phyloP scores from a whole-genome alignment of 805 yeast genomes.

The Pichia californica region DNA sequence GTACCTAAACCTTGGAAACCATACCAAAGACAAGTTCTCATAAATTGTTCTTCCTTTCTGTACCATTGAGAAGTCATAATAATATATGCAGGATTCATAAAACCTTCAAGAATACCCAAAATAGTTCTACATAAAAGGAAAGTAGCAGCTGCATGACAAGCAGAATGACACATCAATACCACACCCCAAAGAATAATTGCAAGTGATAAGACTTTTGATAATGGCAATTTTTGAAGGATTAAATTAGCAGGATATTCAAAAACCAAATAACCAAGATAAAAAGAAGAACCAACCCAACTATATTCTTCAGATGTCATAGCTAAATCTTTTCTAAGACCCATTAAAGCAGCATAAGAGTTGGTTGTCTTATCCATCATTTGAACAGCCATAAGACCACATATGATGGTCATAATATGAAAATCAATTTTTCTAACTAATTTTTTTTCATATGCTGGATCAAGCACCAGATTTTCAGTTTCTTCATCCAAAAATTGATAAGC shows the following conservation, averaged over 20 bases:
- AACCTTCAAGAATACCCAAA: conserved; percentile 37
- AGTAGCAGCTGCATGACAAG: conserved; percentile 38
- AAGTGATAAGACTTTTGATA: conserved; percentile 30
- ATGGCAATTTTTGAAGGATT: conserved; percentile 34
- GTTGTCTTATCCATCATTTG: conserved; percentile 37
- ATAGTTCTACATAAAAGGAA: conserved; percentile 40
- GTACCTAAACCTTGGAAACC: conserved; percentile 38
- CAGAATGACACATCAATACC: conserved; percentile 39
- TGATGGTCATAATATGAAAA: conserved; percentile 27
- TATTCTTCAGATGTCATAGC: conserved; percentile 38
- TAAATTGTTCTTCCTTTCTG: conserved; percentile 23
- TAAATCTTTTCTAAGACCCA: conserved; percentile 36
- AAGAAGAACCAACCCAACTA: conserved; percentile 38
- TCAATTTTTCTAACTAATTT: conserved; percentile 27
- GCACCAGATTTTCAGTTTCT: neutral
- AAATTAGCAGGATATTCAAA: conserved; percentile 40
- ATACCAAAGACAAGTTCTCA: conserved; percentile 21
- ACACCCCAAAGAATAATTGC: conserved; percentile 42
- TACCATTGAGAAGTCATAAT: conserved; percentile 27
- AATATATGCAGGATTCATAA: conserved; percentile 30
- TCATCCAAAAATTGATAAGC: conserved; percentile 4
- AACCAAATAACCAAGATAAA: conserved; percentile 38
- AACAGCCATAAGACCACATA: conserved; percentile 24
- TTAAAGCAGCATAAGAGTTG: conserved; percentile 39
- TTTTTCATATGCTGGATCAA: conserved; percentile 7